Conservation (phyloP, 306 rosid species). For the Vicia villosa region DNA sequence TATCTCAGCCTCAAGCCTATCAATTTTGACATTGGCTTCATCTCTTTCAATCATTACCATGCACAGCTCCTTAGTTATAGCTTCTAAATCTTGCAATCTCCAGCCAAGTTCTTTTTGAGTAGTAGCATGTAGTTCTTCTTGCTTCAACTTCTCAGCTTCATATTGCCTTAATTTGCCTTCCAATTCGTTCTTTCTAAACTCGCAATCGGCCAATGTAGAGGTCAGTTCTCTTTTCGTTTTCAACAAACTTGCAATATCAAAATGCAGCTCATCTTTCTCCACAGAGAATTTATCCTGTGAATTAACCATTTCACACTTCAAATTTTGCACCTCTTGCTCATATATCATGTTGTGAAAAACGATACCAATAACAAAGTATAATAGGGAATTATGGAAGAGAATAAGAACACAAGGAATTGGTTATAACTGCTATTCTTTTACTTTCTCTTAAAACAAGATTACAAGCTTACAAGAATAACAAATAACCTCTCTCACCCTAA, state of each 20-base stretch:
- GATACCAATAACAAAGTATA: too few relatives aligned
- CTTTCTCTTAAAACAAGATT: too few relatives aligned
- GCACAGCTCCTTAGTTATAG: slow-evolving; percentile 58
- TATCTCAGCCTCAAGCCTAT: slow-evolving; percentile 53
- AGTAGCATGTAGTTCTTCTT: background rate
- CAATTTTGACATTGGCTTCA: slow-evolving; percentile 45
- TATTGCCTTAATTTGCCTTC: slow-evolving; percentile 39
- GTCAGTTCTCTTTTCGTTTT: slow-evolving; percentile 36
- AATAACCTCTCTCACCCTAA: too few relatives aligned
- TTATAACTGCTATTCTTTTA: too few relatives aligned
- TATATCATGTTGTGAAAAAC: too few relatives aligned
- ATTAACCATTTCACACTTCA: slow-evolving; percentile 50
- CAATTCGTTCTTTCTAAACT: slow-evolving; percentile 33
- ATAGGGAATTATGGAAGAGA: too few relatives aligned
- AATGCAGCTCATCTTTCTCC: slow-evolving; percentile 29
- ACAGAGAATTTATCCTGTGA: slow-evolving; percentile 40
- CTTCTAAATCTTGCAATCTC: slow-evolving; percentile 48
- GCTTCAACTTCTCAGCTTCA: slow-evolving; percentile 51
- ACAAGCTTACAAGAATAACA: too few relatives aligned
- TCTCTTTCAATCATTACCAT: slow-evolving; percentile 64
- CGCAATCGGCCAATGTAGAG: slow-evolving; percentile 42
- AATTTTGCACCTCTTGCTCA: slow-evolving; percentile 41
- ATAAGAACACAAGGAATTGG: too few relatives aligned
- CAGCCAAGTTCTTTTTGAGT: slow-evolving; percentile 54
- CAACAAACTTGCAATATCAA: background rate